Base-by-base conservation (phyloP, 2,329 filamentous ascomycete species). In the Geoglossum cookeanum region DNA sequence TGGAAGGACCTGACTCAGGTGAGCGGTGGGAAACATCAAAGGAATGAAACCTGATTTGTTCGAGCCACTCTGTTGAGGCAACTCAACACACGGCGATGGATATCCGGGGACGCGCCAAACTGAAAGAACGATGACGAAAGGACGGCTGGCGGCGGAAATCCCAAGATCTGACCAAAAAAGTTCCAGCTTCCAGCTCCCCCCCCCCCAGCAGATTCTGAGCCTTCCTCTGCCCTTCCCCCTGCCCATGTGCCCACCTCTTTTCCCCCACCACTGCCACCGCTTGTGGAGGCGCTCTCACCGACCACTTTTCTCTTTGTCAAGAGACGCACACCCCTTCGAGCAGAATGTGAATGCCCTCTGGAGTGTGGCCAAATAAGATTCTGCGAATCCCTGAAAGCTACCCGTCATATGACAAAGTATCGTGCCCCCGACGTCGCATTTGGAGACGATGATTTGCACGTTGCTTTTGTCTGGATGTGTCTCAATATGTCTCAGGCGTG, bases 31-130 rank as follows among this genome's bases (percentile, higher is more conserved):
- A 37, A 17, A 35, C 15, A 53, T 53, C 49, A 53, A 35, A 53
- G 32, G 13, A 15, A 22, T 37, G 49, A 53, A 53, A 53, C 49
- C 49, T 53, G 49, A 53, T 53, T 53, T 53, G 49, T 37, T 53
- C 30, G 49, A 53, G 49, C 29, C 49, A 17, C 5, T 37, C n/a
- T 22, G 30, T 35, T 45, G 49, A 53, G 49, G 49, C 30, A 53
- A 30, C 9, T n/a, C 49, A 53, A 22, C 30, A 13, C 11, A 32
- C 27, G 30, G 49, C 49, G 22, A 29, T 8, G 29, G 15, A 33
- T 22, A 33, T 52, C 27, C 29, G 48, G 27, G 48, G 48, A 33
- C 48, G 49, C 22, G 49, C 49, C 49, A 30, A 35, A 33, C 30
- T 35, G 30, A 53, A 35, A 53, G 33, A 35, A 35, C 49, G 30